These are phyloP conservation scores for Graphilbum ipis-grandicollis DNA, from an alignment of 2,329 filamentous ascomycete species.

Conservation along the genomic window DNA sequence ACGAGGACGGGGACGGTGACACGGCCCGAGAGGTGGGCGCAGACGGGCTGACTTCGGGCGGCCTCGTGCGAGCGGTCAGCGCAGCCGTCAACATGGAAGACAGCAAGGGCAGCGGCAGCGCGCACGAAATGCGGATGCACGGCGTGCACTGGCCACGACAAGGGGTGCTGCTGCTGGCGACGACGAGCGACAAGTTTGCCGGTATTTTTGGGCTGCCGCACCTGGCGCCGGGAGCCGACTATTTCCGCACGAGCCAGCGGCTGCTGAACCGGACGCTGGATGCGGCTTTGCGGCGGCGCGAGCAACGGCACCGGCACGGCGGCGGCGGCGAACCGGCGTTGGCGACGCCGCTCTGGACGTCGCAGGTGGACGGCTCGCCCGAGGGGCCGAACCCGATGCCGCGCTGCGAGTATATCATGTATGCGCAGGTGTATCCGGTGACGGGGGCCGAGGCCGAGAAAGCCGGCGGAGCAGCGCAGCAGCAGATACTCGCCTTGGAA, in stretches of 20 bases:
- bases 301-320: slow-evolving; percentile 35
- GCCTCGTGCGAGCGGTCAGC: slow-evolving; percentile 49
- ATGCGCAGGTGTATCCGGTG: slow-evolving; percentile 56
- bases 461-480: neutral
- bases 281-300: slow-evolving; percentile 47
- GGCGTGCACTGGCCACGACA: slow-evolving; percentile 76
- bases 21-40: slow-evolving; percentile 10
- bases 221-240: slow-evolving; percentile 43
- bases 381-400: slow-evolving; percentile 45
- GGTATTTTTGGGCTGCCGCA: slow-evolving; percentile 83
- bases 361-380: slow-evolving; percentile 42
- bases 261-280: slow-evolving; percentile 60
- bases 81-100: slow-evolving; percentile 60
- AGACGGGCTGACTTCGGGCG: slow-evolving; percentile 20
- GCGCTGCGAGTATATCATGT: slow-evolving; percentile 80
- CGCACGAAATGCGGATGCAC: slow-evolving; percentile 63
- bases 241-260: slow-evolving; percentile 38
- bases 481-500: slow-evolving; percentile 29
- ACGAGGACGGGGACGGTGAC: slow-evolving; percentile 13
- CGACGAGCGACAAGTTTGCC: slow-evolving; percentile 86
- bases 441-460: slow-evolving; percentile 3
- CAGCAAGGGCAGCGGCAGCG: slow-evolving; percentile 48
- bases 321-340: slow-evolving; percentile 8
- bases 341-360: slow-evolving; percentile 51
- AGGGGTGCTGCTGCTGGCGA: slow-evolving; percentile 66